Evolutionary conservation across 805 yeast genomes (phyloP).

Genomic region (Kurtzmaniella cleridarum): DNA sequence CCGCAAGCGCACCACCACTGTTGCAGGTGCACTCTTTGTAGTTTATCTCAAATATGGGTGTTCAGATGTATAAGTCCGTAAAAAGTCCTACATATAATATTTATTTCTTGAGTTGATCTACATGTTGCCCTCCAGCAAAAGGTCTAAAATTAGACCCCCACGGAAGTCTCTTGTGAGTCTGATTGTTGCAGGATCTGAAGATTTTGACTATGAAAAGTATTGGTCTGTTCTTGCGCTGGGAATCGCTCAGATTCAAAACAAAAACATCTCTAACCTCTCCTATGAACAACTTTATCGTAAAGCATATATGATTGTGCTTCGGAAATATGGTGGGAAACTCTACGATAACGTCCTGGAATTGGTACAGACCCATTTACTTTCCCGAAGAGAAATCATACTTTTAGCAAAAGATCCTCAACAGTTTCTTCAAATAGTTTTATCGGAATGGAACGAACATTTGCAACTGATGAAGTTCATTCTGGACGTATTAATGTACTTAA

Average conservation of each 20-base stretch:
- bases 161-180: constrained; percentile 32
- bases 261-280: constrained; percentile 68
- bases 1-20: too few relatives aligned
- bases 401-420: constrained; percentile 16
- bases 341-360: constrained; percentile 55
- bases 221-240: constrained; percentile 68
- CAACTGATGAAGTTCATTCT: constrained; percentile 71
- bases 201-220: constrained; percentile 54
- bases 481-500: constrained; percentile 82
- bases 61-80: too few relatives aligned
- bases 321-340: constrained; percentile 60
- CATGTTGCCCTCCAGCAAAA: constrained; percentile 32
- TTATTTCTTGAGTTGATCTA: neutral
- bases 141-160: constrained; percentile 65
- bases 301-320: constrained; percentile 69
- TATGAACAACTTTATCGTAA: constrained; percentile 79
- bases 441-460: constrained; percentile 68
- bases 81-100: too few relatives aligned
- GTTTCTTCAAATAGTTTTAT: constrained; percentile 30
- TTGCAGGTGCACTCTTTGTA: too few relatives aligned
- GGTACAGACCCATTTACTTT: constrained; percentile 42
- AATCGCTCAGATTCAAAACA: constrained; percentile 62
- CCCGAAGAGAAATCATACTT: constrained; percentile 14
- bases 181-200: constrained; percentile 16
- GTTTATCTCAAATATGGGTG: too few relatives aligned